A percentile compares a stretch with the other conserved stretches of the same genome.
Evolutionary conservation across 148 eudicot genomes (phyloP).

Genomic region (Rhododendron simsii): DNA sequence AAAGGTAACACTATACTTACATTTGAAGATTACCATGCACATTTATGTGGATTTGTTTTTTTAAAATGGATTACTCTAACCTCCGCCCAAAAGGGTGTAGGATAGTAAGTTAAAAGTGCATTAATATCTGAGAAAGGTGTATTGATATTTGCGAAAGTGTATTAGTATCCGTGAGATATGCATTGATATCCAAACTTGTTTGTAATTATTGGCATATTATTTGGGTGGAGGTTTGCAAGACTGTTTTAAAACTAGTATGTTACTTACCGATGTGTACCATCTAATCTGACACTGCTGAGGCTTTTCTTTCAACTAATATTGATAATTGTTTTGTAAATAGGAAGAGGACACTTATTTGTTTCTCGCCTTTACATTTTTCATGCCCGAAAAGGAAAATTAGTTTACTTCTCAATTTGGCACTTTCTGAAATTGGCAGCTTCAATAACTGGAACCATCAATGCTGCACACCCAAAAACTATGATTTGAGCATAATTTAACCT

Average conservation of each 20-base stretch:
- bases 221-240: too few species aligned
- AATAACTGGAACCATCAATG: background rate
- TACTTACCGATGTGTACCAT: background rate
- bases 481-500: background rate
- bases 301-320: background rate
- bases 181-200: too few species aligned
- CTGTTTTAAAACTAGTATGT: background rate
- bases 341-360: constrained; percentile 6
- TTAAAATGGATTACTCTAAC: too few species aligned
- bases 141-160: too few species aligned
- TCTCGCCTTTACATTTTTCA: background rate
- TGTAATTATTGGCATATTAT: too few species aligned
- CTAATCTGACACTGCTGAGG: background rate
- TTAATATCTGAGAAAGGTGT: too few species aligned
- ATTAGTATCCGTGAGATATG: too few species aligned
- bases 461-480: background rate
- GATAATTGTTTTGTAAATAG: background rate
- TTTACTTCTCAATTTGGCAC: background rate
- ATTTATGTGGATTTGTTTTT: background rate
- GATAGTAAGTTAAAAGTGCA: too few species aligned
- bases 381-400: background rate
- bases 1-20: constrained; percentile 48
- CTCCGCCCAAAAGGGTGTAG: too few species aligned
- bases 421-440: background rate
- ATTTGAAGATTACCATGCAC: background rate